Evolutionary conservation across 2,329 filamentous ascomycete species (phyloP).

Genomic region (Colletotrichum australisinense): DNA sequence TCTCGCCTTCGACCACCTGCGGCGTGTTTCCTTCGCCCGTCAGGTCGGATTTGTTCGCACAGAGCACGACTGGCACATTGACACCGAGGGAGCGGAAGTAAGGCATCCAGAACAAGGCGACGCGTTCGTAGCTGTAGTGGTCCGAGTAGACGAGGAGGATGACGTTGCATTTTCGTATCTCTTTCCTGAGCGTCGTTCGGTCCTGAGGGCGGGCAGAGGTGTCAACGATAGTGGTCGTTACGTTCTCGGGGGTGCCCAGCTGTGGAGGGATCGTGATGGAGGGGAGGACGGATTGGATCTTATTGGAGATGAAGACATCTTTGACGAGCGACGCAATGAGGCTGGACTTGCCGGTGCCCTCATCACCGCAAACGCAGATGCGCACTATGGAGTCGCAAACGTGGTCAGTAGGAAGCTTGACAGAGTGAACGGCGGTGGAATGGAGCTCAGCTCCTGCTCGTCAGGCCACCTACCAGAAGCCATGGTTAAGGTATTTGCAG

Average conservation of each 20-base stretch:
- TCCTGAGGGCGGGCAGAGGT: conserved; percentile 96
- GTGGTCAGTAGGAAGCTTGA: conserved; percentile 26
- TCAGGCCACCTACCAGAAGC: conserved; percentile 37
- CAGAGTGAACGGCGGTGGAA: not conserved
- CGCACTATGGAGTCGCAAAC: conserved; percentile 67
- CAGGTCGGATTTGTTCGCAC: conserved; percentile 97
- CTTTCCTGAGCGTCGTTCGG: conserved; percentile 87
- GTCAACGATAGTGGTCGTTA: conserved; percentile 97
- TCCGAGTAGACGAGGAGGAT: conserved; percentile 97
- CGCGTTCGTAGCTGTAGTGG: conserved; percentile 98
- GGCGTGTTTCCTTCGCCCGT: conserved; percentile 79
- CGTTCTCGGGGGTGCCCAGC: conserved; percentile 93
- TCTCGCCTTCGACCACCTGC: conserved; percentile 94
- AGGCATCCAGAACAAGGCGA: conserved; percentile 98
- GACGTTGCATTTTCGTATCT: conserved; percentile 96
- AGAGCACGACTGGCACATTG: conserved; percentile 96
- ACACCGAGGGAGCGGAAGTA: conserved; percentile 98
- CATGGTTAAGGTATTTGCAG: conserved; percentile 23
- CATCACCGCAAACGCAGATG: conserved; percentile 96
- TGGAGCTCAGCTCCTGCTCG: not conserved
- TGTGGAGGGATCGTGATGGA: conserved; percentile 95
- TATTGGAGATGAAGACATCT: conserved; percentile 94
- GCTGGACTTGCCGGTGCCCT: conserved; percentile 90
- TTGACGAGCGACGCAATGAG: conserved; percentile 96
- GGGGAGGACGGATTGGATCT: conserved; percentile 93